Conservation (phyloP, 305 asterid species). For the Fraxinus albicans region DNA sequence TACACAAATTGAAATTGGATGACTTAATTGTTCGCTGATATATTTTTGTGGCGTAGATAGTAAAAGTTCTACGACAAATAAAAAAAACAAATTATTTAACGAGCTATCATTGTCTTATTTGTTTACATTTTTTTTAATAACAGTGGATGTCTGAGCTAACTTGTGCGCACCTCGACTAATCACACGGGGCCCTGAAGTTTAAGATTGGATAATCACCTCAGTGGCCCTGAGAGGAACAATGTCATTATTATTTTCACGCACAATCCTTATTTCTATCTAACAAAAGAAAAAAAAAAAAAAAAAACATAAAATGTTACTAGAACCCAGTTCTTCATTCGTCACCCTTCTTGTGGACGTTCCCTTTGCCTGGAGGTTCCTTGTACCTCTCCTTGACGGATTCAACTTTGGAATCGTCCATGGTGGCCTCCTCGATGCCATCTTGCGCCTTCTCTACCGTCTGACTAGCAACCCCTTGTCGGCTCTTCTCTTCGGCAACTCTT, state of each 20-base stretch:
- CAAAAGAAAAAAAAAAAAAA: neutral
- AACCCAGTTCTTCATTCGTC: neutral
- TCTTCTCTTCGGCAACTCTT: slow-evolving; percentile 48
- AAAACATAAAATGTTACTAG: neutral
- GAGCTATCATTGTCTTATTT: neutral
- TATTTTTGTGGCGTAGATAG: neutral
- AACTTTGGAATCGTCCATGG: slow-evolving; percentile 2
- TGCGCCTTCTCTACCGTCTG: slow-evolving; percentile 33
- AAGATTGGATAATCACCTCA: no score
- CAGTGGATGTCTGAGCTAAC: no score
- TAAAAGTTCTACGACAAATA: neutral
- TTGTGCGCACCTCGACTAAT: no score
- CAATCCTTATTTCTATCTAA: neutral
- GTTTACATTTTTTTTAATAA: neutral
- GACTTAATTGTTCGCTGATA: no score
- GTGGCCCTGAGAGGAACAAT: slow-evolving; percentile 5
- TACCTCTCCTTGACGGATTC: slow-evolving; percentile 29
- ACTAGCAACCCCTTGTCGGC: slow-evolving; percentile 27
- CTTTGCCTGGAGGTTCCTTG: slow-evolving; percentile 26
- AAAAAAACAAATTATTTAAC: neutral
- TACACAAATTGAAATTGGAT: no score
- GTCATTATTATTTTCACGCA: neutral
- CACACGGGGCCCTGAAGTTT: no score
- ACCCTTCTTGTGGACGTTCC: slow-evolving; percentile 18
- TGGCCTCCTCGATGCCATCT: slow-evolving; percentile 25